Evolutionary conservation across 2,329 filamentous ascomycete species (phyloP), one percentile per base, ranked within the genome.

Genomic region (Helicocarpus griseus): DNA sequence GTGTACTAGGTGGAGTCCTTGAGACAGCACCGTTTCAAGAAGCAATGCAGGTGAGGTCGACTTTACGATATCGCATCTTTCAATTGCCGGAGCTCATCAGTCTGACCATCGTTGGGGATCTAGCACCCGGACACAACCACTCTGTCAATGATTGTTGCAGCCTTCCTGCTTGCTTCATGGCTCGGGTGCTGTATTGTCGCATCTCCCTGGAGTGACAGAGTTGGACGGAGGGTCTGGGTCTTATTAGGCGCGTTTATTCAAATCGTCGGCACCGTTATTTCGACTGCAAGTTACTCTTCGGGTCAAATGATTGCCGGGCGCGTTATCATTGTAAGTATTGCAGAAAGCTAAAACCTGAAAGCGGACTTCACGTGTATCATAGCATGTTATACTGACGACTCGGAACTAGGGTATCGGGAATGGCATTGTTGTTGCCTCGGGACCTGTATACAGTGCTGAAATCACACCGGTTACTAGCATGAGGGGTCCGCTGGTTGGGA

Each of bases 1-100:
- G 65, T 51, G 65, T 68, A 6, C 53, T 67, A 4, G 65, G 64
- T 40, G 64, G 65, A 36, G 60, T 67, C 9, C 55, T 65, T 4
- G 56, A 59, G 28, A 65, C 63, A 3, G 45, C 52, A 4, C 54
- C 59, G 8, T 67, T 67, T 53, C 61, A 64, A 49, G 57, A 56
- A 31, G 61, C 64, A 36, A 65, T 67, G 54, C 57, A 56, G 31
- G 61, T 63, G 58, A 28, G 50, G 52, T 24, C 51, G 43, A 29
- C 22, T n/a, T n/a, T 8, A 11, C 35, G 14, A 36, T 21, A n/a
- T 31, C 9, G 8, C 17, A n/a, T 3, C 7, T 39, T 19, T 7
- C 13, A 17, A 19, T 4, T n/a, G 8, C 14, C 17, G 44, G 11
- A 28, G 17, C 28, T 41, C 4, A 40, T 28, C 7, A 19, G 3